Evolutionary conservation across 139 green algal genomes (phyloP), one percentile per base, ranked within the genome.

Genomic region (Picocystis salinarum): DNA sequence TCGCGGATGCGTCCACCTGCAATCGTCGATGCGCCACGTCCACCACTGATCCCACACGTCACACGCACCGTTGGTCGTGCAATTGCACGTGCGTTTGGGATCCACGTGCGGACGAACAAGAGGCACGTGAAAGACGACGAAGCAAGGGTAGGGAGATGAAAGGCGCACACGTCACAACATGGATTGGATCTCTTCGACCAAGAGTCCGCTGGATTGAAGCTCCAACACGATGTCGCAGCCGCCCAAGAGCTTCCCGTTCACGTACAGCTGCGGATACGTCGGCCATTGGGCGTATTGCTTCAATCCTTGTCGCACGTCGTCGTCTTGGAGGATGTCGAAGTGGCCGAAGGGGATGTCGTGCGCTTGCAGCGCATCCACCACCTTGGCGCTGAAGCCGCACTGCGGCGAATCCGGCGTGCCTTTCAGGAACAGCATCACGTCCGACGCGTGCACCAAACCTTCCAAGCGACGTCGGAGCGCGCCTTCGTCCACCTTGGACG

Each of bases 361-460:
- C 4, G 25, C 29, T 26, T 51, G 20, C 27, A 93, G 52, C 12
- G 73, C 69, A 15, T 70, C 57, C 34, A 86, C 72, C 22, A 85
- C 82, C 18, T 69, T 60, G 3, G 53, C 25, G 39, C 62, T 81
- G 67, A 95, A 95, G 5, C 84, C 84, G 52, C 84, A 95, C 18
- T 70, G 56, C 0, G 84, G 84, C 10, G 46, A 52, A 12, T 79
- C 66, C 3, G 65, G 69, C 3, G 31, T 67, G 18, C 82, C 82
- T 61, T 88, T 80, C 74, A 92, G 85, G 55, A 90, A 90, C n/a
- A 91, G 59, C 48, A 85, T 50, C 19, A 88, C 61, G 2, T 64
- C 59, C 3, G 53, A 17, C 2, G 34, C 42, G 1, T 47, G 30
- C 2, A 81, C 50, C 24, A 91, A 20, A 20, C 10, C 26, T 23